A percentile compares a stretch with the other conserved stretches of the same genome.
Conservation (phyloP, 108 stramenopile species). For the Hondaea fermentalgiana region DNA sequence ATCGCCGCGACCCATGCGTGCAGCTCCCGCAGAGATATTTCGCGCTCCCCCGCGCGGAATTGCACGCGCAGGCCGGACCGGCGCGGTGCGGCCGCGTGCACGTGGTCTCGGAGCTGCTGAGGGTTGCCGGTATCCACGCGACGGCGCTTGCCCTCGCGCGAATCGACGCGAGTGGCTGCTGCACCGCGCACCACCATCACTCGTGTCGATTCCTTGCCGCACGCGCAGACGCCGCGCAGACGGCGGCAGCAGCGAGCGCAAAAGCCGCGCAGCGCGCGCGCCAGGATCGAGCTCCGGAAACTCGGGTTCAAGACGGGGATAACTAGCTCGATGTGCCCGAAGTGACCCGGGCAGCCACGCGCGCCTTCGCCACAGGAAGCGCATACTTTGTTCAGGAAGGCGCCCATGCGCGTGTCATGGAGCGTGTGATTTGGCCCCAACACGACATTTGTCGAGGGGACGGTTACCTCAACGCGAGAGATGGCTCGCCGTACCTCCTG, state of each 20-base stretch:
- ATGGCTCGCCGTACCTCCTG: background rate
- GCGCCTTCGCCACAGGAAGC: background rate
- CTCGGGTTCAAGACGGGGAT: background rate
- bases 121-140: no score
- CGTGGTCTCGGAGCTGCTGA: no score
- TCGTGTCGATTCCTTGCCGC: background rate
- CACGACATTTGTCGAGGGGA: background rate
- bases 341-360: background rate
- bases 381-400: background rate
- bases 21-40: background rate
- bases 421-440: background rate
- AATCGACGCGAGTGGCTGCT: no score
- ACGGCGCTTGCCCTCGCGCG: no score
- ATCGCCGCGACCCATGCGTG: background rate
- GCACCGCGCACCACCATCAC: no score
- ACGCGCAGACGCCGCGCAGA: background rate
- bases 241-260: background rate
- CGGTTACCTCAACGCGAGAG: background rate
- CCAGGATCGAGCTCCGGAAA: background rate
- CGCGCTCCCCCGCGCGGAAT: background rate
- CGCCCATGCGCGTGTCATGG: background rate
- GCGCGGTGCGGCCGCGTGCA: background rate
- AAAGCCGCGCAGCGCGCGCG: background rate
- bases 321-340: background rate
- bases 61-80: background rate